A percentile compares a stretch with the other conserved stretches of the same genome.
These are phyloP conservation scores for Aschersonia sp. DNA, from an alignment of 2,329 filamentous ascomycete genomes.

Conservation along the genomic window DNA sequence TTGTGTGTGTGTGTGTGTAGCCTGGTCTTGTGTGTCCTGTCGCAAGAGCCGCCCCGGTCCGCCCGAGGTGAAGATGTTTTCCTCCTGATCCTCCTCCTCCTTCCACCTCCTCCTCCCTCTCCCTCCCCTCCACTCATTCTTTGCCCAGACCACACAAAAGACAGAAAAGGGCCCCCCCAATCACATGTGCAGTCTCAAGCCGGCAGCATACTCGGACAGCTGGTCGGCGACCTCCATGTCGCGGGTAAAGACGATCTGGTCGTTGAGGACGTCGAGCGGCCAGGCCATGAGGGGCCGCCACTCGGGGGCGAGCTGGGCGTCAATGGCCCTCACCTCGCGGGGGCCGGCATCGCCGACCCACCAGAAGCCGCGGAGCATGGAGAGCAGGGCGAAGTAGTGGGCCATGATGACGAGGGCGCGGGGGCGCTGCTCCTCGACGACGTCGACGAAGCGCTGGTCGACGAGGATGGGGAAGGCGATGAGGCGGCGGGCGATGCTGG, in stretches of 20 bases:
- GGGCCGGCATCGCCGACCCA: slow-evolving; percentile 8
- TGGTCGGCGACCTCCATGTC: background rate
- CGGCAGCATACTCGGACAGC: slow-evolving; percentile 1
- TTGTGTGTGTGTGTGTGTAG: too few species aligned
- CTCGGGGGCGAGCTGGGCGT: slow-evolving; percentile 2
- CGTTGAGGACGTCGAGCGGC: background rate
- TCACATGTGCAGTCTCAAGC: background rate
- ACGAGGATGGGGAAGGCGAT: slow-evolving; percentile 9
- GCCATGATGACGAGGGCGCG: slow-evolving; percentile 10
- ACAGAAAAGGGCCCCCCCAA: background rate
- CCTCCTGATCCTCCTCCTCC: too few species aligned
- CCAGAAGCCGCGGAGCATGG: slow-evolving; percentile 6
- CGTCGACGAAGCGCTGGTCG: slow-evolving; percentile 6
- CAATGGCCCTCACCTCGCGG: slow-evolving; percentile 7
- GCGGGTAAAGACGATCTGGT: slow-evolving; percentile 1
- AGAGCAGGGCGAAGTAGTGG: slow-evolving; percentile 9
- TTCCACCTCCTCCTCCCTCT: background rate
- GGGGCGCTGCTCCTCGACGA: slow-evolving; percentile 9
- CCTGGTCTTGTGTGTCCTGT: too few species aligned
- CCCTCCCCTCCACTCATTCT: background rate
- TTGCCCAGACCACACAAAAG: background rate
- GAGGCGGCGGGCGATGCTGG: slow-evolving; percentile 4
- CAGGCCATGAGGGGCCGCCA: slow-evolving; percentile 2
- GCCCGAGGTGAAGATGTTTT: too few species aligned
- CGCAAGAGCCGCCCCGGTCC: too few species aligned